Conservation (phyloP, 2,329 filamentous ascomycete species). For the Colletotrichum echinochloae region DNA sequence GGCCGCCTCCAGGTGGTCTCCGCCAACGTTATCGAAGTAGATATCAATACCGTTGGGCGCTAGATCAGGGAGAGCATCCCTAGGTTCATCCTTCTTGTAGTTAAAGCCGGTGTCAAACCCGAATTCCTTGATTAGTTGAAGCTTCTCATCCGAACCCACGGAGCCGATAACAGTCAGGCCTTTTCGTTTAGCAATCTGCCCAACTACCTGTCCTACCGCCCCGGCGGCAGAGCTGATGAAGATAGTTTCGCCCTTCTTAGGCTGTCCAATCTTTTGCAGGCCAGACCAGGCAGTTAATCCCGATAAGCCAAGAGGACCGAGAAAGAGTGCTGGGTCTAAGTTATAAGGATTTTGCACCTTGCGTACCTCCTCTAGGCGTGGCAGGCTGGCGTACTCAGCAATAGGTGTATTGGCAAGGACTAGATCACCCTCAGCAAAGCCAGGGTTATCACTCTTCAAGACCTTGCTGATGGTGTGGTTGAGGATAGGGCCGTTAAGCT, state of each 20-base stretch:
- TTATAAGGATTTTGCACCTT: constrained; percentile 75
- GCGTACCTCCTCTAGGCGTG: constrained; percentile 15
- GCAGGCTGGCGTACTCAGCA: constrained; percentile 70
- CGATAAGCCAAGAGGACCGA: constrained; percentile 74
- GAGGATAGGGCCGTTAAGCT: constrained; percentile 71
- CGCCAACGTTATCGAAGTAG: constrained; percentile 68
- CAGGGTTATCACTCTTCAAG: constrained; percentile 72
- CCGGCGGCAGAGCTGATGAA: constrained; percentile 85
- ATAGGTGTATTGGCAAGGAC: constrained; percentile 63
- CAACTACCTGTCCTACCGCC: constrained; percentile 87
- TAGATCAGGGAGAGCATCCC: constrained; percentile 76
- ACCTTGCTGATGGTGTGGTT: constrained; percentile 76
- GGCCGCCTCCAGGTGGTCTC: constrained; percentile 62
- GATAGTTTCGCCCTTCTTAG: constrained; percentile 78
- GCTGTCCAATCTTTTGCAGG: constrained; percentile 72
- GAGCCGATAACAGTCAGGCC: constrained; percentile 85
- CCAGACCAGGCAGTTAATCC: constrained; percentile 79
- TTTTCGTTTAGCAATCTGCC: constrained; percentile 85
- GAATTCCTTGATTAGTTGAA: constrained; percentile 71
- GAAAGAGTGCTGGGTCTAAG: constrained; percentile 74
- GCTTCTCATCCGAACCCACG: constrained; percentile 83
- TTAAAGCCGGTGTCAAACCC: constrained; percentile 77
- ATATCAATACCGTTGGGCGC: constrained; percentile 83
- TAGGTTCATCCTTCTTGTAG: constrained; percentile 84
- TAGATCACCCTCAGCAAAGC: constrained; percentile 62